phyloP scores from a whole-genome alignment of 2,329 filamentous ascomycete species.

The Xylariaceae sp. region DNA sequence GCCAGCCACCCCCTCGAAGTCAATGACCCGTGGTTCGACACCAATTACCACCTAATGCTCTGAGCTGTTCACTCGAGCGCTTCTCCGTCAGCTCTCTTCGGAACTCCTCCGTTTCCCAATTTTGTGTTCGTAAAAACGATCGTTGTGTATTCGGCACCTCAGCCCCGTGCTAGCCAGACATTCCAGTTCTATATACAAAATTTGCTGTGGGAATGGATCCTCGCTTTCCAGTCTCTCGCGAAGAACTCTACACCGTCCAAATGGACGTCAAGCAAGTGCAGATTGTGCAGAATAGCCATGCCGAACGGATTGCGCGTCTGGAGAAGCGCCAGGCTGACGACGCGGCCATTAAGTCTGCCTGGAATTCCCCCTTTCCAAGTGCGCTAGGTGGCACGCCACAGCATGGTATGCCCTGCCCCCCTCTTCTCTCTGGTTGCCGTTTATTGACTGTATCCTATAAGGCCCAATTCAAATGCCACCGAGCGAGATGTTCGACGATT shows the following conservation, averaged over 20 bases:
- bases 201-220: conserved; percentile 55
- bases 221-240: conserved; percentile 54
- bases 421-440: conserved; percentile 6
- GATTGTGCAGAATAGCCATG: conserved; percentile 57
- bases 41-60: conserved; percentile 16
- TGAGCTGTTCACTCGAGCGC: conserved; percentile 16
- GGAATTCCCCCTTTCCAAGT: conserved; percentile 91
- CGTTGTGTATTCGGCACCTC: no score
- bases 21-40: conserved; percentile 3
- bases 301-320: conserved; percentile 56
- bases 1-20: no score
- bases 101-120: conserved; percentile 7
- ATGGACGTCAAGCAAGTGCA: conserved; percentile 69
- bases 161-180: no score
- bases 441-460: conserved; percentile 33
- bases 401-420: conserved; percentile 61
- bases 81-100: conserved; percentile 3
- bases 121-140: neutral
- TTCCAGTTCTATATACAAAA: no score
- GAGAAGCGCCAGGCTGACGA: conserved; percentile 66
- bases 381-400: conserved; percentile 78
- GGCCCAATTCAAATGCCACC: conserved; percentile 75
- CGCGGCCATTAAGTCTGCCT: conserved; percentile 74
- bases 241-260: conserved; percentile 64
- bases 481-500: conserved; percentile 83